Evolutionary conservation across 305 asterid species (phyloP), one percentile per base, ranked within the genome.

Genomic region (Plantago lanceolata): DNA sequence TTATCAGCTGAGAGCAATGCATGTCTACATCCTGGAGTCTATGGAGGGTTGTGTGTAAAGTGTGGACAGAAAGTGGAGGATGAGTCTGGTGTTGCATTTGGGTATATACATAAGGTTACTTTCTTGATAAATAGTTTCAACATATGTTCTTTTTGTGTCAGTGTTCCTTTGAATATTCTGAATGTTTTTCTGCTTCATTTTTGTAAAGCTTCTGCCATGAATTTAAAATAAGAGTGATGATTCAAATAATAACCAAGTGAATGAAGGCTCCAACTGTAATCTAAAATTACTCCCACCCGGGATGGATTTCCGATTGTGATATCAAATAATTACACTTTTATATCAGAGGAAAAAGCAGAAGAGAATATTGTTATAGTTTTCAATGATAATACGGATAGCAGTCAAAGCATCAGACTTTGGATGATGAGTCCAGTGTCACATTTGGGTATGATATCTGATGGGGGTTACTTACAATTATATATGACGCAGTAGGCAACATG

Each of bases 21-120:
- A 20, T 93, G 97, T 65, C 67, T 69, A 43, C 99, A 93, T 81
- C 99, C 99, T 59, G 97, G 97, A 66, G 66, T 63, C 47, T 81
- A 77, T 61, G 94, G 87, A 52, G 95, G 99, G 70, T 80, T 93
- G 92, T 93, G 99, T 59, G 74, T 87, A 64, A 67, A 57, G 64
- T 93, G 99, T 77, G 97, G 96, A 49, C 67, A 71, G 70, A 77
- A 56, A 64, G 57, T 76, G 77, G 96, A 89, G 63, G 81, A 81
- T 58, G 90, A 78, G 68, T 78, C 93, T 64, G 96, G 94, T 59
- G 88, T 92, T 65, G 78, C 93, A 56, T 81, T 92, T 67, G 81
- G 81, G 56, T 77, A 78, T 79, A 77, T 82, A 28, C 76, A 82
- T 56, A 79, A 82, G 88, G 88, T 82, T 70, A 57, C 16, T 56